These are phyloP conservation scores for Coemansia sp. DNA, from an alignment of 192 early-diverging fungal genomes.

Conservation along the genomic window DNA sequence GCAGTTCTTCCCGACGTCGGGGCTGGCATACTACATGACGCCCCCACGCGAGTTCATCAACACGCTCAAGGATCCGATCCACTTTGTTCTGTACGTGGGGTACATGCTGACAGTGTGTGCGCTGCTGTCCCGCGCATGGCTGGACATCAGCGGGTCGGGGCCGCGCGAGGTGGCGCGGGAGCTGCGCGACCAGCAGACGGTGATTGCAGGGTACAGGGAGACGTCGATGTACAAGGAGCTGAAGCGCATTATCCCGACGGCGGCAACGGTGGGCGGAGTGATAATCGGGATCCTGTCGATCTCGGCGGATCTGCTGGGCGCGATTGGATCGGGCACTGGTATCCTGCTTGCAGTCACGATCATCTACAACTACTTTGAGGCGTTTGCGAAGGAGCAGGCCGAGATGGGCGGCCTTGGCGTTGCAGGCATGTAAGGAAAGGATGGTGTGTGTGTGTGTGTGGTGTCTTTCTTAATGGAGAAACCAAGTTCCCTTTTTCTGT, in stretches of 20 bases:
- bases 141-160: constrained; percentile 97
- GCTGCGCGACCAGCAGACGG: constrained; percentile 96
- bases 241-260: constrained; percentile 97
- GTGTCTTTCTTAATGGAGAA: too few relatives aligned
- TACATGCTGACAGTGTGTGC: constrained; percentile 97
- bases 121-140: constrained; percentile 97
- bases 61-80: constrained; percentile 89
- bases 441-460: too few relatives aligned
- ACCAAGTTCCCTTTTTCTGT: background rate
- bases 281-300: constrained; percentile 95
- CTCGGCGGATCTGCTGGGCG: constrained; percentile 94
- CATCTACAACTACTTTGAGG: constrained; percentile 99
- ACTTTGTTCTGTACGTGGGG: constrained; percentile 89
- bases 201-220: constrained; percentile 92
- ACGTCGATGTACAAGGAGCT: constrained; percentile 99
- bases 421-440: constrained; percentile 36
- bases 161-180: constrained; percentile 97
- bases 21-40: constrained; percentile 98
- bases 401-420: constrained; percentile 51
- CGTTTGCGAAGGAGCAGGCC: constrained; percentile 90
- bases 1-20: constrained; percentile 89
- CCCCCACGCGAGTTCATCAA: constrained; percentile 84
- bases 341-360: constrained; percentile 98
- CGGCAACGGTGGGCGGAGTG: constrained; percentile 96
- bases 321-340: constrained; percentile 99